A percentile compares a stretch with the other conserved stretches of the same genome.
Conservation (phyloP, 2,329 filamentous ascomycete genomes). For the Ophiostoma perfectum region DNA sequence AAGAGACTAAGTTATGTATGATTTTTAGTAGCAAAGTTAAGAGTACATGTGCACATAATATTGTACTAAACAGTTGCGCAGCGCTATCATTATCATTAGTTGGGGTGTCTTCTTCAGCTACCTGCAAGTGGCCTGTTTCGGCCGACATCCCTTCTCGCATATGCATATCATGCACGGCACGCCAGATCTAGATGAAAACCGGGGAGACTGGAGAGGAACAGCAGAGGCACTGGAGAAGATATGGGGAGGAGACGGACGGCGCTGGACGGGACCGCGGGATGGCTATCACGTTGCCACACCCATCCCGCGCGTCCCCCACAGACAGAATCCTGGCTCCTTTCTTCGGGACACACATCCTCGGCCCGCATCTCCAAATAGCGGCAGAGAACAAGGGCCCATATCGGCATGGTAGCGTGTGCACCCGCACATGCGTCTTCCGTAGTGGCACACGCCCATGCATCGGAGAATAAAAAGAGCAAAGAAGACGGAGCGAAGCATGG, state of each 20-base stretch:
- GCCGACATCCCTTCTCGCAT: background rate
- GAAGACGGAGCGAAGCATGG: background rate
- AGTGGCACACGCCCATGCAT: background rate
- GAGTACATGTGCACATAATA: no score
- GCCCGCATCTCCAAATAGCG: background rate
- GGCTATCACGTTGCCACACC: background rate
- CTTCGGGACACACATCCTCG: conserved; percentile 4
- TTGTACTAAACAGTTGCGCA: background rate
- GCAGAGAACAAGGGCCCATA: background rate
- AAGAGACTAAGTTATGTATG: no score
- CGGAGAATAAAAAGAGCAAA: background rate
- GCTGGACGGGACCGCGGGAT: background rate
- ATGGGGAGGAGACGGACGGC: background rate
- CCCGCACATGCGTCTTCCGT: no score
- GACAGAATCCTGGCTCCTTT: background rate
- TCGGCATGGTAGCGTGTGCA: no score
- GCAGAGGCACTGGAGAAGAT: no score
- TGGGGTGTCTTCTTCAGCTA: background rate
- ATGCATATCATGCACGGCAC: conserved; percentile 5
- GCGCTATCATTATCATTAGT: conserved; percentile 1
- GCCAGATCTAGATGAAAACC: background rate
- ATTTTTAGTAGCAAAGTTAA: no score
- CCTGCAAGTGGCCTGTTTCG: conserved; percentile 2
- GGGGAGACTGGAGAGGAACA: no score
- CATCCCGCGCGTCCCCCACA: conserved; percentile 9